Percentiles rank a stretch among this genome's conserved stretches.
phyloP scores from a whole-genome alignment of 164 flowering plant species.

The Annona squamosa region DNA sequence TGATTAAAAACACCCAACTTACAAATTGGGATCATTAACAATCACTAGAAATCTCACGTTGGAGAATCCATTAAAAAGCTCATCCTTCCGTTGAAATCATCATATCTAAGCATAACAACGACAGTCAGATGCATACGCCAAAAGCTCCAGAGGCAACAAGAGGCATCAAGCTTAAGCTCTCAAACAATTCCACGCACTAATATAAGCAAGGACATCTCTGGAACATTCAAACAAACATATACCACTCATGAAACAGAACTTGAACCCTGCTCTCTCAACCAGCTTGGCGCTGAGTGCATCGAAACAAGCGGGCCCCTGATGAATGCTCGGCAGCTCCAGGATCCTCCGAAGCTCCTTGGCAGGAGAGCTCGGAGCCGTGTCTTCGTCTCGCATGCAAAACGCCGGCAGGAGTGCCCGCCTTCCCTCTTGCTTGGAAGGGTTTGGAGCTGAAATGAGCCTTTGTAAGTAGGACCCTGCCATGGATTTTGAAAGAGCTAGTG shows the following conservation, averaged over 20 bases:
- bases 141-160: too few relatives aligned
- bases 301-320: constrained; percentile 91
- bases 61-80: too few relatives aligned
- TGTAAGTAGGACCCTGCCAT: constrained; percentile 12
- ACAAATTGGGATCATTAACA: too few relatives aligned
- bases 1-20: too few relatives aligned
- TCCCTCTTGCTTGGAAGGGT: background rate
- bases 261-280: constrained; percentile 69
- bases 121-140: too few relatives aligned
- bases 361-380: constrained; percentile 26
- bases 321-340: constrained; percentile 64
- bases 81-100: too few relatives aligned
- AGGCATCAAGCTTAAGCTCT: too few relatives aligned
- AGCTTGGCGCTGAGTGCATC: constrained; percentile 94
- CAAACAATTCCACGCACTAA: too few relatives aligned
- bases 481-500: constrained; percentile 12
- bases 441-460: constrained; percentile 6
- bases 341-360: constrained; percentile 56
- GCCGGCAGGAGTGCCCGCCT: constrained; percentile 10
- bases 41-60: too few relatives aligned
- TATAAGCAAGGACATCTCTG: background rate
- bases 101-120: too few relatives aligned
- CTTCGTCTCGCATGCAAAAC: constrained; percentile 9
- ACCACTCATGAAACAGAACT: constrained; percentile 82
- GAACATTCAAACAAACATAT: constrained; percentile 12